These are phyloP conservation scores for Scortechinia acanthostroma DNA, from an alignment of 2,329 filamentous ascomycete species.

Conservation along the genomic window DNA sequence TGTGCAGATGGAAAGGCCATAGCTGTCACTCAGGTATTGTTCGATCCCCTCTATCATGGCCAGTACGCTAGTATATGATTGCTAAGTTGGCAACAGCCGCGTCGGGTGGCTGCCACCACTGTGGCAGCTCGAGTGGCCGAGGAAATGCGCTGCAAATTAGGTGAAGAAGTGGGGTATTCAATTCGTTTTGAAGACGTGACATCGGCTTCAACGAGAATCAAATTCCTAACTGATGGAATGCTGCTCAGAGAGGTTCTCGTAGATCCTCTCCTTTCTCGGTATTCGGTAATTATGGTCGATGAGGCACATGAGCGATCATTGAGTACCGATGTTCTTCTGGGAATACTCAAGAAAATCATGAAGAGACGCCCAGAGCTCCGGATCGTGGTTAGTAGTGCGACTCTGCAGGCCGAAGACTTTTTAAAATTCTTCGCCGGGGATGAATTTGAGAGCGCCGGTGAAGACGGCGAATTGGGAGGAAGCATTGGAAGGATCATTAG, in stretches of 20 bases:
- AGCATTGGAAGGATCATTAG: conserved; percentile 70
- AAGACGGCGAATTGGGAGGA: conserved; percentile 12
- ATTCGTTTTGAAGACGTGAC: conserved; percentile 90
- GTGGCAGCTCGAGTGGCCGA: conserved; percentile 84
- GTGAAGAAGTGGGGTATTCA: conserved; percentile 87
- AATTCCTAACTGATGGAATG: conserved; percentile 90
- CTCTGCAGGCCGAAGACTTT: conserved; percentile 82
- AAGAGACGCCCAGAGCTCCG: conserved; percentile 74
- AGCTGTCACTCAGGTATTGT: conserved; percentile 78
- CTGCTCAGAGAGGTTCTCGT: conserved; percentile 86
- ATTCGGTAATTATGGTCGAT: conserved; percentile 95
- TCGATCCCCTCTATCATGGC: not conserved
- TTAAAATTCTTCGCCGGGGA: conserved; percentile 61
- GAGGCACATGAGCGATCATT: conserved; percentile 92
- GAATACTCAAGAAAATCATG: conserved; percentile 82
- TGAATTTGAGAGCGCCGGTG: conserved; percentile 24
- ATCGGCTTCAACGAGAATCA: conserved; percentile 79
- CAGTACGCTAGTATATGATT: too few relatives aligned
- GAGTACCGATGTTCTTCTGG: conserved; percentile 84
- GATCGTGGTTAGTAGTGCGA: conserved; percentile 89
- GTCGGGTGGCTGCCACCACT: conserved; percentile 83
- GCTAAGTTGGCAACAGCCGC: conserved; percentile 46
- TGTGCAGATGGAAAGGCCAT: conserved; percentile 76
- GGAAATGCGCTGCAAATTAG: conserved; percentile 77
- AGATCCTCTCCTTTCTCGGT: conserved; percentile 81